Evolutionary conservation across 176 grass and related monocot genomes (phyloP), one percentile per base, ranked within the genome.

Genomic region (Oryza punctata): DNA sequence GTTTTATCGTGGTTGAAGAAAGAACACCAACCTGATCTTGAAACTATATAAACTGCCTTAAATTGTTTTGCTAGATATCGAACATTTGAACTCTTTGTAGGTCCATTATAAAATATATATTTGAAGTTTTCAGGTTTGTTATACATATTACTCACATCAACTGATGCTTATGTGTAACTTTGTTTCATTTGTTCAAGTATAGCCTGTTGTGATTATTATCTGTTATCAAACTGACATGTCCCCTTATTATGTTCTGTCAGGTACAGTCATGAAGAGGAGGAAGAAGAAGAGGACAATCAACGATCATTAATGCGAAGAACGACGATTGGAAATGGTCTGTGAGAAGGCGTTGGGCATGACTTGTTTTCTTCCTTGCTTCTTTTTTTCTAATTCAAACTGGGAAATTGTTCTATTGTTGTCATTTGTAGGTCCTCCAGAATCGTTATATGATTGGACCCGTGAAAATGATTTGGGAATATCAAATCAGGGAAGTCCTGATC

Each of bases 291-390:
- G 79, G 90, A 94, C 5, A 91, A 80, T 82, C 81, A 65, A 30
- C 91, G 76, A 63, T 66, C 91, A 80, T 85, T 98, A 65, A 11
- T 91, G 70, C 90, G 93, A 68, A 91, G 96, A 93, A 98, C 91
- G 50, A 98, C 96, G 44, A 95, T 98, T 43, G 93, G 96, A 92
- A 98, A 98, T 87, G 96, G 96, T 98, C 67, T 72, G 81, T 65
- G 63, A 37, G 11, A 67, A 35, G 9, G 25, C n/a, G 18, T 59
- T 63, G 77, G 64, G 52, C 13, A 46, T 87, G 29, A 49, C 25
- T 87, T 85, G 38, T 65, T 27, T 78, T 65, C 70, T 6, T 67
- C 46, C 43, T 47, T 67, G 45, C 19, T 65, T 23, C 23, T 50
- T 11, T 79, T 78, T 61, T 65, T 47, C 84, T 75, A 54, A 6